Base-by-base conservation (phyloP, 805 yeast species). In the Saccharomyces cerevisiae region DNA sequence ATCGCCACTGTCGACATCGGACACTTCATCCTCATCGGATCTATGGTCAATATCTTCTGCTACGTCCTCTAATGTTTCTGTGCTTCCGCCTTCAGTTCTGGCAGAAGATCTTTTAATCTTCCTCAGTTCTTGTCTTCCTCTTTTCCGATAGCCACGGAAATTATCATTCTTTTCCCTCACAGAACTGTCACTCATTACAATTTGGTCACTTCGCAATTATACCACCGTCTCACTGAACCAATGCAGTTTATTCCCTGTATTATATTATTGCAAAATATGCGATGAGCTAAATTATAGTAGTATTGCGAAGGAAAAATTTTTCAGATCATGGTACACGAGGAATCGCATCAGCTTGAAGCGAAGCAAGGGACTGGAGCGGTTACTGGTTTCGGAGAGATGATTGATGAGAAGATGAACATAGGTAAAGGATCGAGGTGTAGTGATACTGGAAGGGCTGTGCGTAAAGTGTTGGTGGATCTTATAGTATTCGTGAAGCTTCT, bases 81-180 rank as follows among this genome's bases (percentile, higher is more conserved):
- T 9, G 4, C 49, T 56, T 4, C 41, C 53, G n/a, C 47, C 61
- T 26, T 57, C 62, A 57, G 59, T 51, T 53, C 50, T 51, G 17
- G 49, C 53, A 17, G 81, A 71, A 2, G 84, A 77, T 69, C 88
- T 78, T 8, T 80, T 79, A 29, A 85, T 79, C 2, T 74, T 73
- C 67, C 94, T 76, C 63, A 82, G 63, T 56, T 82, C 83, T 51
- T 76, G 76, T 66, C 94, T 76, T 2, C 92, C 94, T 57, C 71
- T 57, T 57, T 76, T 73, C 47, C 62, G 60, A 46, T 54, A 53
- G 27, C 58, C 63, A 30, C 53, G 55, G 30, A 50, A 58, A 22
- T 48, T 26, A 26, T 36, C 41, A 24, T 46, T 48, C 41, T 49
- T 53, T 9, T 50, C 46, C 28, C 30, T 30, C 36, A 11, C 41